Evolutionary conservation across 1,139 yeast species (phyloP).

Genomic region (Magnusiomyces starmeri): DNA sequence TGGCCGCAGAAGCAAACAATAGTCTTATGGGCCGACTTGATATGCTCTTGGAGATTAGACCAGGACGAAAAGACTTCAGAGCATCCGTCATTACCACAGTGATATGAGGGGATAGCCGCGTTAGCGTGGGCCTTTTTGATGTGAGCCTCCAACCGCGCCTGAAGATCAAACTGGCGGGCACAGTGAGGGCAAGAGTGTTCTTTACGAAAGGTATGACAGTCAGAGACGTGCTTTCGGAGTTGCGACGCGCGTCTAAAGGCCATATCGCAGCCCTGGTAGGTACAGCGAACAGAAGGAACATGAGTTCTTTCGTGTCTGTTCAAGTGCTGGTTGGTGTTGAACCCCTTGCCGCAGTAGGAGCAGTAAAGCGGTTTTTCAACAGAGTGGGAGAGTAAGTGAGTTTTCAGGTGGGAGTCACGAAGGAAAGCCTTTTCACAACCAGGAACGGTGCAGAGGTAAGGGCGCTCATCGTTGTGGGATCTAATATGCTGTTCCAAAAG

Average conservation of each 20-base stretch:
- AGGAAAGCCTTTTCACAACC: conserved; percentile 61
- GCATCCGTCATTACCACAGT: conserved; percentile 59
- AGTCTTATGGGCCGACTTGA: conserved; percentile 66
- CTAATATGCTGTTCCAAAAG: conserved; percentile 68
- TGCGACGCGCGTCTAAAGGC: conserved; percentile 74
- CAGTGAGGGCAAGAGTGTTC: conserved; percentile 30
- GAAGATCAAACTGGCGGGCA: conserved; percentile 32
- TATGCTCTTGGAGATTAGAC: conserved; percentile 69
- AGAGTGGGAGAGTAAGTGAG: conserved; percentile 56
- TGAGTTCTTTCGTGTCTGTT: conserved; percentile 77
- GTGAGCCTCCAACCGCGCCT: conserved; percentile 33
- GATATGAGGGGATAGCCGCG: conserved; percentile 23
- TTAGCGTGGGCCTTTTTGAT: conserved; percentile 18
- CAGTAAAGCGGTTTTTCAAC: conserved; percentile 70
- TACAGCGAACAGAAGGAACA: conserved; percentile 58
- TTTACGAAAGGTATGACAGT: conserved; percentile 43
- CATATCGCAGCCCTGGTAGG: conserved; percentile 53
- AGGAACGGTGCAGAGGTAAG: conserved; percentile 51
- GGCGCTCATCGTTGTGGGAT: conserved; percentile 72
- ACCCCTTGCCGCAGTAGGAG: conserved; percentile 72
- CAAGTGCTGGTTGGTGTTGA: conserved; percentile 73
- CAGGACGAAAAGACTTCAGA: conserved; percentile 60
- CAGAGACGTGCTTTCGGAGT: conserved; percentile 60
- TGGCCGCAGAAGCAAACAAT: conserved; percentile 60
- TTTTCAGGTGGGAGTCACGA: conserved; percentile 69